phyloP scores from a whole-genome alignment of 768 basidiomycete genomes.

The Ramaria rubella region DNA sequence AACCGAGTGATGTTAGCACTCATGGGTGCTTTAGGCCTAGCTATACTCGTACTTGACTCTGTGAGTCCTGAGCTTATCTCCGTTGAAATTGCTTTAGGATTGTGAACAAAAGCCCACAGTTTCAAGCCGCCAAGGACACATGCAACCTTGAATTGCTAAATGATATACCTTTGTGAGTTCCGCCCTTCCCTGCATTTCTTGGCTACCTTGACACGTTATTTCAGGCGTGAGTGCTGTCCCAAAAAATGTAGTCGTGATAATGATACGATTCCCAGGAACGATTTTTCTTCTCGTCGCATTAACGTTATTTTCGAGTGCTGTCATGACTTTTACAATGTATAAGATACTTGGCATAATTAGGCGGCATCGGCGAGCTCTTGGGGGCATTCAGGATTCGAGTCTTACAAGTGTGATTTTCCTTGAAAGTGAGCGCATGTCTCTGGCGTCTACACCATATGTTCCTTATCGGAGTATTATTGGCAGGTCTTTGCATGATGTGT shows the following conservation, averaged over 20 bases:
- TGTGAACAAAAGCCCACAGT: not conserved
- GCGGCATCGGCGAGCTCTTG: not conserved
- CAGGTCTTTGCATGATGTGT: not conserved
- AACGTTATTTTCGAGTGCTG: not conserved
- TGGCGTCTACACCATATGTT: not conserved
- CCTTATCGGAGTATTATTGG: not conserved
- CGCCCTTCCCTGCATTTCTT: not conserved
- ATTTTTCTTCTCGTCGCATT: not conserved
- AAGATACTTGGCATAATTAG: not conserved
- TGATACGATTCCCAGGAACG: not conserved
- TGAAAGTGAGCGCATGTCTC: not conserved
- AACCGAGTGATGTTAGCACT: not conserved
- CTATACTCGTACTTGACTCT: not conserved
- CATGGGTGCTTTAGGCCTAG: not conserved
- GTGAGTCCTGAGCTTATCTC: not conserved
- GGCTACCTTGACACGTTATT: not conserved
- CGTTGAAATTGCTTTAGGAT: not conserved
- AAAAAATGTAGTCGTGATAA: not conserved
- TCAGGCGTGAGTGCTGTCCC: not conserved
- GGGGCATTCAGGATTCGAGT: not conserved
- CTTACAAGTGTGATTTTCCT: not conserved
- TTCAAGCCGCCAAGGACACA: not conserved
- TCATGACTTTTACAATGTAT: not conserved
- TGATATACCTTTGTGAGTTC: not conserved
- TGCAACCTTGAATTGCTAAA: not conserved